Base-by-base conservation (phyloP, 257 asterid genomes). In the Solanum chmielewskii region DNA sequence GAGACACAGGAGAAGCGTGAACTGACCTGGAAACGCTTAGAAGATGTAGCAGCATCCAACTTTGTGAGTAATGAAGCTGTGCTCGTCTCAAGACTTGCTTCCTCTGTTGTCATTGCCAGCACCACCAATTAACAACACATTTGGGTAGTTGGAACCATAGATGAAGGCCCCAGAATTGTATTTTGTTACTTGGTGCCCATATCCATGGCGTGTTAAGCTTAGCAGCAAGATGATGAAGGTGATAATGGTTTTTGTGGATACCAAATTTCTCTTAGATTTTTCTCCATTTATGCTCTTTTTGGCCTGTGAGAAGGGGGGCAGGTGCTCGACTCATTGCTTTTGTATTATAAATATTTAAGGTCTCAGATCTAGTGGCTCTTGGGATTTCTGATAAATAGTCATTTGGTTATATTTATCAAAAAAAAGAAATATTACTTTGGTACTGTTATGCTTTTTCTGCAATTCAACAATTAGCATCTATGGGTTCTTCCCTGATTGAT, bases 21-120 rank as follows among this genome's bases (percentile, higher is more conserved):
- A 56, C 60, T 87, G 14, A 89, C 81, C 83, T 93, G 96, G 96
- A 92, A 91, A 83, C 89, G 70, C 47, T 80, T 93, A 85, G 95
- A 93, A 91, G 92, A 91, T 20, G 66, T 86, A 15, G 93, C 95
- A 31, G 89, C 91, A 7, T 89, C 92, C 25, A 90, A 85, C 83
- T 87, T 84, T 66, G 87, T 85, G 39, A 89, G 83, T 81, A 87
- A 56, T 18, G 92, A 93, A 88, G 90, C 91, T 27, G 91, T 90
- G 87, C 93, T 91, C 21, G 91, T 92, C 35, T 91, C 94, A 20
- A 85, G 91, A 60, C 90, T 86, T 73, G 93, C 94, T 85, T 90
- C 92, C n/a, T 90, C 95, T 33, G 90, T 91, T 85, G 91, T 93
- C 73, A 87, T 86, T 83, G 94, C 90, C 68, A 88, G 90, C 86